Evolutionary conservation across 768 basidiomycete species (phyloP).

Genomic region (Lentinula raphanica): DNA sequence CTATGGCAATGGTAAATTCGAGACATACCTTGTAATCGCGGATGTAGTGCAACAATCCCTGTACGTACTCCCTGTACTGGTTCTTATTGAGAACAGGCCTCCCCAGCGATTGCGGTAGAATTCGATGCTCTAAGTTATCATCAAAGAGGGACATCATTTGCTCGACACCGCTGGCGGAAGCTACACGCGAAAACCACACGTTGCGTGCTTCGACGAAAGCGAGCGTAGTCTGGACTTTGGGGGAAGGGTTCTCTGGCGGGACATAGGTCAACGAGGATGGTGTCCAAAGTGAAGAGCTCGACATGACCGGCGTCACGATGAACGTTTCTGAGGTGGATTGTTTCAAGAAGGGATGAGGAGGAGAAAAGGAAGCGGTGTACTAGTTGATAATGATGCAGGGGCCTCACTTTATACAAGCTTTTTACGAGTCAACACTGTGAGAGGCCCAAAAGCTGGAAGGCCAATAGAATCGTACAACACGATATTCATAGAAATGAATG

Average conservation of each 20-base stretch:
- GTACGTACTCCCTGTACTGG: slow-evolving; percentile 27
- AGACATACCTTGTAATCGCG: slow-evolving; percentile 23
- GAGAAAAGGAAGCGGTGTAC: background rate
- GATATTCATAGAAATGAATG: background rate
- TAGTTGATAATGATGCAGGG: background rate
- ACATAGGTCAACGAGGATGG: slow-evolving; percentile 15
- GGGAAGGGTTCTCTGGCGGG: slow-evolving; percentile 25
- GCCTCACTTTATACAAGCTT: background rate
- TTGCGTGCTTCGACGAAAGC: slow-evolving; percentile 27
- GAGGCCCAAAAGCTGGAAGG: background rate
- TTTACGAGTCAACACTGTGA: background rate
- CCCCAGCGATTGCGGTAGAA: slow-evolving; percentile 28
- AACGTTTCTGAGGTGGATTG: background rate
- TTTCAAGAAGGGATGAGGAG: background rate
- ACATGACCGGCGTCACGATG: background rate
- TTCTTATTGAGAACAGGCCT: slow-evolving; percentile 31
- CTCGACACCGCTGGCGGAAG: slow-evolving; percentile 15
- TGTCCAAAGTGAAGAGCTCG: background rate
- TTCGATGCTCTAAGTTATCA: slow-evolving; percentile 28
- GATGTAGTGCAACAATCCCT: slow-evolving; percentile 22
- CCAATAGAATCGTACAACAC: background rate
- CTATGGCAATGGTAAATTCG: background rate
- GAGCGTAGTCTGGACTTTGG: slow-evolving; percentile 29
- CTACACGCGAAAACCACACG: slow-evolving; percentile 14
- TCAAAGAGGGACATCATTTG: slow-evolving; percentile 26